These are phyloP conservation scores for Fraxinus latifolia DNA, from an alignment of 305 asterid species.

Conservation along the genomic window DNA sequence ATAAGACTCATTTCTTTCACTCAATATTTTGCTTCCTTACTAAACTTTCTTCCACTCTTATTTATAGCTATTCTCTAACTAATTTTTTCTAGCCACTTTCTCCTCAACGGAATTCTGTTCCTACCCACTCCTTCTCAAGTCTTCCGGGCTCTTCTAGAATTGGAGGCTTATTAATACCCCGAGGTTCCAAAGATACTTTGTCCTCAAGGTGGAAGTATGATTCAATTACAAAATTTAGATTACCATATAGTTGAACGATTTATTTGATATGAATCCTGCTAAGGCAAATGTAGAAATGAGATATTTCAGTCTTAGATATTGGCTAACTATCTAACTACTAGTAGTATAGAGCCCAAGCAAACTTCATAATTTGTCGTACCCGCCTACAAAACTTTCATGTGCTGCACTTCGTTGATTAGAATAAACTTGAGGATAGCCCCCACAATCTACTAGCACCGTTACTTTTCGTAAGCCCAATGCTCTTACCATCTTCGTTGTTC, in stretches of 20 bases:
- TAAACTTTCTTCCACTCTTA: not conserved
- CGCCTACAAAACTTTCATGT: not conserved
- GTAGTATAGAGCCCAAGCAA: not conserved
- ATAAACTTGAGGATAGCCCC: not conserved
- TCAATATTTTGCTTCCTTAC: not conserved
- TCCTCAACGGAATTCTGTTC: not conserved
- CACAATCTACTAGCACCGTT: not conserved
- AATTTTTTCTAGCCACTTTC: not conserved
- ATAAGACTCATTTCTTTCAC: not conserved
- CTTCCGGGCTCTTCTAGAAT: not conserved
- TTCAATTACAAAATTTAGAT: not conserved
- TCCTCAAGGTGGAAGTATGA: not conserved
- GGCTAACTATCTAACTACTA: not conserved
- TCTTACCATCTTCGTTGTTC: not conserved
- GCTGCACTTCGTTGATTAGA: not conserved
- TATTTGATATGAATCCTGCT: no score
- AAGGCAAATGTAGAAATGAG: not conserved
- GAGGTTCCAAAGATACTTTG: not conserved
- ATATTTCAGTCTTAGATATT: not conserved
- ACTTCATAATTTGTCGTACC: not conserved
- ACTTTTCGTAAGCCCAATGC: not conserved
- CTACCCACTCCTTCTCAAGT: not conserved
- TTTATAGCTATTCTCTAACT: not conserved
- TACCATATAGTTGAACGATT: not conserved
- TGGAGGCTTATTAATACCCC: not conserved